Percentiles rank a stretch among this genome's conserved stretches.
phyloP scores from a whole-genome alignment of 169 alveolate genomes.

The Plasmodium malariae region DNA sequence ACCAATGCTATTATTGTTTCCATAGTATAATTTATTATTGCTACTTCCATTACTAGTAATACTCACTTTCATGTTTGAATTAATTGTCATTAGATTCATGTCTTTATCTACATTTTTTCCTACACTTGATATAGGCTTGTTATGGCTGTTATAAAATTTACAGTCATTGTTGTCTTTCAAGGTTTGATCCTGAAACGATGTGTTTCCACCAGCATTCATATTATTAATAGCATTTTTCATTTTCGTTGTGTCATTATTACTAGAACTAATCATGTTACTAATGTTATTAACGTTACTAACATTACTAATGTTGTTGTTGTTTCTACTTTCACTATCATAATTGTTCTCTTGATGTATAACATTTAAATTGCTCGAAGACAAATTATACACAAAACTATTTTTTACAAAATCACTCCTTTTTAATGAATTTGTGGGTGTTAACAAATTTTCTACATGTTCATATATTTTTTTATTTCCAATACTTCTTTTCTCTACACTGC shows the following conservation, averaged over 20 bases:
- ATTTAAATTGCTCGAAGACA: not conserved
- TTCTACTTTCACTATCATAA: not conserved
- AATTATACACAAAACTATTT: not conserved
- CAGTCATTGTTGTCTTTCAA: not conserved
- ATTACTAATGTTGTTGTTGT: not conserved
- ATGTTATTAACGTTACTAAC: not conserved
- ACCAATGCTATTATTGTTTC: not conserved
- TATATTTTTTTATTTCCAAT: constrained; percentile 34
- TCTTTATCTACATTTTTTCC: not conserved
- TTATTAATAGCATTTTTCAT: not conserved
- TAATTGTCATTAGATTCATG: not conserved
- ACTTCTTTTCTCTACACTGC: not conserved
- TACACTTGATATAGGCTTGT: not conserved
- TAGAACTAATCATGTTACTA: not conserved
- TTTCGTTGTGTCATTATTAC: not conserved
- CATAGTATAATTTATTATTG: constrained; percentile 7
- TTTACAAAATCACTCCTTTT: not conserved
- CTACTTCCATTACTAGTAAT: not conserved
- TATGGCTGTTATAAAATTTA: not conserved
- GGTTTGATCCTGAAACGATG: too few species aligned
- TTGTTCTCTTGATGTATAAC: not conserved
- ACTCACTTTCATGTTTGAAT: not conserved
- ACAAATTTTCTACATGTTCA: constrained; percentile 28
- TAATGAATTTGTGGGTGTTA: not conserved
- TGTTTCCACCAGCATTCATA: not conserved